A percentile compares a stretch with the other conserved stretches of the same genome.
phyloP scores from a whole-genome alignment of 2,329 filamentous ascomycete genomes.

The Pseudogymnoascus sp. region DNA sequence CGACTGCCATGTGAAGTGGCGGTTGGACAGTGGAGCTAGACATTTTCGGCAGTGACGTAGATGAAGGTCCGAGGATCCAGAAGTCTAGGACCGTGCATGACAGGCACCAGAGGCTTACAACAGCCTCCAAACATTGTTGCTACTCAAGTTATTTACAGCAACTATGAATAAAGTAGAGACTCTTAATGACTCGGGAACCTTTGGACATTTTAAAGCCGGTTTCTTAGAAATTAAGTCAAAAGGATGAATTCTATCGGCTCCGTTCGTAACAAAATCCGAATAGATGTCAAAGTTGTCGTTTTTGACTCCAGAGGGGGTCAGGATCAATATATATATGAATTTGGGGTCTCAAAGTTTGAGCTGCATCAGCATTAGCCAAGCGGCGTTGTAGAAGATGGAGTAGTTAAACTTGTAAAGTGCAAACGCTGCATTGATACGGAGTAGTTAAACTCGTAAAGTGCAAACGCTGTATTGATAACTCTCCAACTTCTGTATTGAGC shows the following conservation, averaged over 20 bases:
- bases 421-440: not conserved
- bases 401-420: not conserved
- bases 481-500: not conserved
- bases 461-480: not conserved
- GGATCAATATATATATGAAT: not conserved
- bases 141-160: not conserved
- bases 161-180: not conserved
- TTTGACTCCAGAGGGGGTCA: not conserved
- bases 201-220: too few relatives aligned
- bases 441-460: not conserved
- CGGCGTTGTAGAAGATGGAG: not conserved
- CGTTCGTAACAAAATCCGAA: not conserved
- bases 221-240: not conserved
- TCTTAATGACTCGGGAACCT: not conserved
- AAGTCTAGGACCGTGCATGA: not conserved
- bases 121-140: not conserved
- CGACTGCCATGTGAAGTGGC: not conserved
- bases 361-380: not conserved
- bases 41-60: constrained; percentile 9
- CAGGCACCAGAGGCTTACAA: not conserved
- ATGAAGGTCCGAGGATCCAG: constrained; percentile 1
- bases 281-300: not conserved
- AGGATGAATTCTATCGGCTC: not conserved
- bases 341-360: not conserved
- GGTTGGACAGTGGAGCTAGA: constrained; percentile 5